Evolutionary conservation across 1,139 yeast species (phyloP).

Genomic region (Geotrichum candidum): DNA sequence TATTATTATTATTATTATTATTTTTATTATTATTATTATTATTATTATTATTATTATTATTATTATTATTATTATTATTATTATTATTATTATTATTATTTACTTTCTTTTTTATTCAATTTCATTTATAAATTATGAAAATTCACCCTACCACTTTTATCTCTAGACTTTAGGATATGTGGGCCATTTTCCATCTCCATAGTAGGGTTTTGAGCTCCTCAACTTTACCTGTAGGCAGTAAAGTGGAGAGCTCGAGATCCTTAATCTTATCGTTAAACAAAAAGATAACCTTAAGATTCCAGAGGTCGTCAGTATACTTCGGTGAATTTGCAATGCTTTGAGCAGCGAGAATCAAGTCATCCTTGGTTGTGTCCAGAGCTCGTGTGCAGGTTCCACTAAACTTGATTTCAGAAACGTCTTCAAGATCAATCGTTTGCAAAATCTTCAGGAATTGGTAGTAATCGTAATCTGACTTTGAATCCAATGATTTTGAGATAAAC

Average conservation of each 20-base stretch:
- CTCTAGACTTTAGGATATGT: background rate
- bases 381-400: slow-evolving; percentile 7
- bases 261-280: slow-evolving; percentile 48
- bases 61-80: background rate
- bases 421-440: slow-evolving; percentile 3
- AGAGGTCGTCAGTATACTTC: slow-evolving; percentile 47
- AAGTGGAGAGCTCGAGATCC: slow-evolving; percentile 4
- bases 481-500: slow-evolving; percentile 30
- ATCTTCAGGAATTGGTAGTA: slow-evolving; percentile 3
- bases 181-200: slow-evolving; percentile 15
- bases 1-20: background rate
- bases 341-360: slow-evolving; percentile 55
- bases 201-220: slow-evolving; percentile 17
- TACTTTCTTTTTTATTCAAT: background rate
- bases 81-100: background rate
- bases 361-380: slow-evolving; percentile 38
- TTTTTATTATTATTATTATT: background rate
- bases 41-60: background rate
- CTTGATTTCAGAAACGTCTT: slow-evolving; percentile 7
- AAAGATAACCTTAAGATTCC: slow-evolving; percentile 62
- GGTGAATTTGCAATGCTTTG: slow-evolving; percentile 44
- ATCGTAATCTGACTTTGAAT: slow-evolving; percentile 3
- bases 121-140: background rate
- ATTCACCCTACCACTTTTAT: background rate
- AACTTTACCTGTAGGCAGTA: slow-evolving; percentile 9